These are phyloP conservation scores for Colletotrichum sp. DNA, from an alignment of 2,329 filamentous ascomycete species.

Conservation along the genomic window DNA sequence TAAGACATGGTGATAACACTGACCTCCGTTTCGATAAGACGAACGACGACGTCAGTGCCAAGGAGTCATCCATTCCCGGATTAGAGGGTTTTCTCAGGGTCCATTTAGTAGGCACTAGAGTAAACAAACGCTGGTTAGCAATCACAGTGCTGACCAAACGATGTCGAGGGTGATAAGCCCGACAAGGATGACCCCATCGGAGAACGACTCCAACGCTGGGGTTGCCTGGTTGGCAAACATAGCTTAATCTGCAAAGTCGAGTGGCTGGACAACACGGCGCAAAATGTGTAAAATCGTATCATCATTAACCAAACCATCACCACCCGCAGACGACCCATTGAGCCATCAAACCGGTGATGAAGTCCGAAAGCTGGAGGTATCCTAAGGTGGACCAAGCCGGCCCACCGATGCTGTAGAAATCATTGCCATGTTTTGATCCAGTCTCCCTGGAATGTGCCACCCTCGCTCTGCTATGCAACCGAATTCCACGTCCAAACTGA, in stretches of 20 bases:
- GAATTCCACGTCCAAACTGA: constrained; percentile 16
- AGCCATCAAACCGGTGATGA: neutral
- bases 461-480: constrained; percentile 25
- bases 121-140: neutral
- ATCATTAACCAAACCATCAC: neutral
- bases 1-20: neutral
- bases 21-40: neutral
- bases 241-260: neutral
- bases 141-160: neutral
- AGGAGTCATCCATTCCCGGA: neutral
- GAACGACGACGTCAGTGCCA: neutral
- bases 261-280: neutral
- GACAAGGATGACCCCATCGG: neutral
- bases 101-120: neutral
- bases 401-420: constrained; percentile 4
- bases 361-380: neutral
- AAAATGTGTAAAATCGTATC: neutral
- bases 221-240: too few species aligned
- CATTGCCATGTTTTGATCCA: constrained; percentile 4
- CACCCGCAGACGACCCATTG: neutral
- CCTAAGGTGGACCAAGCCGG: neutral
- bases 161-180: neutral
- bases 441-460: constrained; percentile 11
- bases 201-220: neutral
- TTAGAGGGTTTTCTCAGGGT: neutral